These are phyloP conservation scores for Diplodia mutila DNA, from an alignment of 2,329 filamentous ascomycete species.

Conservation along the genomic window DNA sequence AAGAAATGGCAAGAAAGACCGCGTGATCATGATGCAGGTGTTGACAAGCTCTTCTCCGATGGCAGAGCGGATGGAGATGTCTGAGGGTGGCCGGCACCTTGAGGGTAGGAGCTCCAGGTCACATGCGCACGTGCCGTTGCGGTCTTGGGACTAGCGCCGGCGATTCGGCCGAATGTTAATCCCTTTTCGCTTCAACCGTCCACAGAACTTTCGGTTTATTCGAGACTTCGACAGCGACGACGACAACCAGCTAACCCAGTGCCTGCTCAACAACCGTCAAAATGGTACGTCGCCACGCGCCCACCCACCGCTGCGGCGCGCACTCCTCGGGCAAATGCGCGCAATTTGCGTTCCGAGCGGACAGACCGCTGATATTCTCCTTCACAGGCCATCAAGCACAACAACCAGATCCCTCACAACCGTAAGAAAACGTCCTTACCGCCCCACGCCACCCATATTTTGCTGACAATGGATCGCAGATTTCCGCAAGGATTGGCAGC, in stretches of 20 bases:
- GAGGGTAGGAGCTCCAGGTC: constrained; percentile 12
- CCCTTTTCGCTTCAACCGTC: constrained; percentile 22
- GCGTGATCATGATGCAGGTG: constrained; percentile 8
- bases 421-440: constrained; percentile 44
- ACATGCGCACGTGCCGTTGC: not conserved
- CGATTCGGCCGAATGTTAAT: not conserved
- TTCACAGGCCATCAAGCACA: constrained; percentile 92
- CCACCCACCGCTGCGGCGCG: not conserved
- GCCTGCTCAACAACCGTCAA: constrained; percentile 24
- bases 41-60: not conserved
- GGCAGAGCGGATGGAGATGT: constrained; percentile 15
- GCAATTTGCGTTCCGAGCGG: not conserved
- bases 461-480: constrained; percentile 59
- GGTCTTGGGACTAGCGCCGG: constrained; percentile 15
- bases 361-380: constrained; percentile 1
- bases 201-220: constrained; percentile 24
- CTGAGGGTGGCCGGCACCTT: constrained; percentile 1
- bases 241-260: constrained; percentile 24
- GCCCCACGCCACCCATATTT: too few relatives aligned
- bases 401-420: constrained; percentile 97
- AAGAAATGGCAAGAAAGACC: constrained; percentile 6
- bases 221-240: constrained; percentile 23
- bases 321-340: not conserved
- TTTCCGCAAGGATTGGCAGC: constrained; percentile 99
- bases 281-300: constrained; percentile 16